Evolutionary conservation across 2,329 filamentous ascomycete species (phyloP).

Genomic region (Penicillium sclerotiorum): DNA sequence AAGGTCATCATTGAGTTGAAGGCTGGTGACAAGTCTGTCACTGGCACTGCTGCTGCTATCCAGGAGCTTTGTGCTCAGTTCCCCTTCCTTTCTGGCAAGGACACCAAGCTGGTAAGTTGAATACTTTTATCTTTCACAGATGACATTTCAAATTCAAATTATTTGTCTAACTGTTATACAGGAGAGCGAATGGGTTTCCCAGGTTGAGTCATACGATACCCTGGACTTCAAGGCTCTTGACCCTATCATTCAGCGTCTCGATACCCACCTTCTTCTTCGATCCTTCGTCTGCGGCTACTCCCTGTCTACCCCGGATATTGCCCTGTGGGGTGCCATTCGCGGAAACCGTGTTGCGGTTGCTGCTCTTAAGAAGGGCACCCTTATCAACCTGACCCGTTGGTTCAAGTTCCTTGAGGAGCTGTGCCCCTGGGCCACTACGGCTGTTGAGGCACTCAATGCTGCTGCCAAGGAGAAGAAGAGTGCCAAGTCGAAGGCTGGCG

Average conservation of each 20-base stretch:
- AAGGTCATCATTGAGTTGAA: conserved; percentile 39
- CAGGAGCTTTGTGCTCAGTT: conserved; percentile 38
- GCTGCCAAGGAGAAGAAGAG: conserved; percentile 70
- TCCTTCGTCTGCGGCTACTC: conserved; percentile 83
- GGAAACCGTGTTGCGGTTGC: conserved; percentile 82
- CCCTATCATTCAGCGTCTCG: conserved; percentile 71
- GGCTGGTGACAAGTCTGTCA: conserved; percentile 31
- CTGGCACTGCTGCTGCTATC: conserved; percentile 34
- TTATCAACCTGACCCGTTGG: conserved; percentile 81
- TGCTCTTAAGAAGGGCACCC: conserved; percentile 75
- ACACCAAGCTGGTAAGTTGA: conserved; percentile 37
- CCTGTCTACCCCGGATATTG: conserved; percentile 74
- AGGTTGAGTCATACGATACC: conserved; percentile 55
- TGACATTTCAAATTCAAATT: background rate
- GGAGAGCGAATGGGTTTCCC: conserved; percentile 59
- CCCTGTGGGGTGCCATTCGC: conserved; percentile 80
- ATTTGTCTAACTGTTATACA: conserved; percentile 14
- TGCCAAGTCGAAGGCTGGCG: conserved; percentile 73
- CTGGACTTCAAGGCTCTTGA: conserved; percentile 84
- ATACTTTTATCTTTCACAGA: background rate
- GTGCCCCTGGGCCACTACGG: conserved; percentile 73
- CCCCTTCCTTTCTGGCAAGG: conserved; percentile 41
- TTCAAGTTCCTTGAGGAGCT: conserved; percentile 81
- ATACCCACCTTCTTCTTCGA: conserved; percentile 84
- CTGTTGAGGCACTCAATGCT: conserved; percentile 70